These are phyloP conservation scores for Suillus sp. DNA, from an alignment of 768 basidiomycete species.

Conservation along the genomic window DNA sequence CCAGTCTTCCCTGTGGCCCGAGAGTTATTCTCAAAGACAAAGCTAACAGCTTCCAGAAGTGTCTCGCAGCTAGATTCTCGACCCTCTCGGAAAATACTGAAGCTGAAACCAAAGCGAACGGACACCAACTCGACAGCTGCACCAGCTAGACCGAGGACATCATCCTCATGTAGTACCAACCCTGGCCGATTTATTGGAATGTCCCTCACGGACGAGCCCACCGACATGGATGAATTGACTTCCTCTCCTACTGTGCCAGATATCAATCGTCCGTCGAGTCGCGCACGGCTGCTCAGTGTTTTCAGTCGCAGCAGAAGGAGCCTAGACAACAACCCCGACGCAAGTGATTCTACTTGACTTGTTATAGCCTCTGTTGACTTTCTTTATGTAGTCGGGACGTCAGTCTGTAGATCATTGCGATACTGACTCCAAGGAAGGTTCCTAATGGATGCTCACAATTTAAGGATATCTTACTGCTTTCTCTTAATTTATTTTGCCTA, in stretches of 20 bases:
- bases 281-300: slow-evolving; percentile 34
- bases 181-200: slow-evolving; percentile 28
- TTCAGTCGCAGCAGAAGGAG: slow-evolving; percentile 28
- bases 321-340: slow-evolving; percentile 5
- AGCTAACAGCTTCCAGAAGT: slow-evolving; percentile 54
- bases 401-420: background rate
- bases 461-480: background rate
- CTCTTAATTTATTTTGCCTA: background rate
- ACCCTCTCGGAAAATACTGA: slow-evolving; percentile 23
- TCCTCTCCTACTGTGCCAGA: slow-evolving; percentile 16
- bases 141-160: slow-evolving; percentile 19
- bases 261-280: slow-evolving; percentile 25
- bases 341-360: slow-evolving; percentile 17
- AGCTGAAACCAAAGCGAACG: slow-evolving; percentile 23
- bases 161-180: slow-evolving; percentile 23
- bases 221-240: slow-evolving; percentile 30
- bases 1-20: slow-evolving; percentile 79
- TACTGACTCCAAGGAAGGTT: background rate
- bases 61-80: slow-evolving; percentile 32
- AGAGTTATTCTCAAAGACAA: slow-evolving; percentile 77
- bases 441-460: background rate
- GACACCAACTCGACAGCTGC: slow-evolving; percentile 18
- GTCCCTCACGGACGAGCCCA: slow-evolving; percentile 45
- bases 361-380: background rate
- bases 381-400: background rate